Base-by-base conservation (phyloP, 1,284 basidiomycete species). In the Cryptococcus sp. region DNA sequence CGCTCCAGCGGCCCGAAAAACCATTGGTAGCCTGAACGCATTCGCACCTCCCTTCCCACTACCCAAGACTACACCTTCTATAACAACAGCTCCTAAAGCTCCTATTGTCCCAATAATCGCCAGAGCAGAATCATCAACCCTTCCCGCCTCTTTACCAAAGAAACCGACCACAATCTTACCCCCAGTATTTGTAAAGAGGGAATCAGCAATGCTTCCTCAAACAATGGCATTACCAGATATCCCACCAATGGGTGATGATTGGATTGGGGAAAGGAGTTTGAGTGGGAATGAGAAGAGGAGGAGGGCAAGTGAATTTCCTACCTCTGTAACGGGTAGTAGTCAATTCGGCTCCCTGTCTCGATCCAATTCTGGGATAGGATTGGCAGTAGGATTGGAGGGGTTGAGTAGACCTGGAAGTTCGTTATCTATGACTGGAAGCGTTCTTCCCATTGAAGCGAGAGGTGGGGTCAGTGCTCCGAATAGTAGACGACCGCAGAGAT, bases 231-330 rank as follows among this genome's bases (percentile, higher is more conserved):
- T 67, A 16, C 61, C 57, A 1, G 54, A 62, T n/a, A 48, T 70
- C 10, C 56, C 59, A 18, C 67, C 67, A 7, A 40, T 70, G 44
- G 63, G 66, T 10, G 23, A 36, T 5, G 57, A 53, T 1, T 70
- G 67, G 67, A 54, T 54, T 37, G 60, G 59, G 4, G 66, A 64
- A 16, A 50, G 45, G 9, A 45, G 52, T 3, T 25, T 67, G 14
- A 60, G 56, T 39, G 64, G 64, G 9, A 67, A 67, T 45, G 67
- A 67, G n/a, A 60, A 50, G 40, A 25, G 66, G n/a, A 47, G 66
- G 28, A 39, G 60, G 21, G 60, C 60, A 7, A 67, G 64, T 48
- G 44, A 39, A 19, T 39, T 19, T 16, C 36, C 18, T 4, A 39
- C 5, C 11, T 28, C 28, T 11, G 28, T 28, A 5, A 28, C 28